A percentile compares a stretch with the other conserved stretches of the same genome.
phyloP scores from a whole-genome alignment of 2,329 filamentous ascomycete species.

The Monascus ruber region DNA sequence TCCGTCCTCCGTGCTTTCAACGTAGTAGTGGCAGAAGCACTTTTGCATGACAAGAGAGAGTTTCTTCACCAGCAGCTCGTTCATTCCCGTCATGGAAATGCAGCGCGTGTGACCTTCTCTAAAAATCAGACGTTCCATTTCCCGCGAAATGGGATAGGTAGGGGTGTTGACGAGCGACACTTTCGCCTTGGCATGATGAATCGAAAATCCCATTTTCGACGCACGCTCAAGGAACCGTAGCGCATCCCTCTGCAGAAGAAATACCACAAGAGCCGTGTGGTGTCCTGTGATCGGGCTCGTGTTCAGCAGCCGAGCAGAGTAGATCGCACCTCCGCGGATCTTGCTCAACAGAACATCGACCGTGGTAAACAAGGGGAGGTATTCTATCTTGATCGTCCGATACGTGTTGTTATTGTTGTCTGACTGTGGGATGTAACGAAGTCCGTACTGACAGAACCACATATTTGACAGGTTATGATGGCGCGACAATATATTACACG shows the following conservation, averaged over 20 bases:
- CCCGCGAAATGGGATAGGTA: conserved; percentile 17
- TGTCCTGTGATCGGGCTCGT: conserved; percentile 17
- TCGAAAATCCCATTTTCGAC: conserved; percentile 7
- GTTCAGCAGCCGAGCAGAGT: conserved; percentile 17
- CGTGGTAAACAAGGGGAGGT: conserved; percentile 12
- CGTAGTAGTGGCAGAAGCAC: conserved; percentile 2
- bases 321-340: conserved; percentile 15
- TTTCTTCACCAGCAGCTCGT: conserved; percentile 3
- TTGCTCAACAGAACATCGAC: conserved; percentile 14
- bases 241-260: conserved; percentile 15
- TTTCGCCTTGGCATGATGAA: conserved; percentile 10
- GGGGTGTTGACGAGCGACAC: conserved; percentile 16
- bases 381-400: conserved; percentile 18
- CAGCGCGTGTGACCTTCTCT: conserved; percentile 15
- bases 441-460: conserved; percentile 18
- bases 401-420: conserved; percentile 12
- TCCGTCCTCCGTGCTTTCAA: conserved; percentile 10
- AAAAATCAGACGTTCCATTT: conserved; percentile 11
- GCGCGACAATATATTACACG: conserved; percentile 1
- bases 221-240: conserved; percentile 10
- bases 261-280: conserved; percentile 20
- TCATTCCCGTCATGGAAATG: conserved; percentile 9
- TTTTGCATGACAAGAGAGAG: conserved; percentile 4
- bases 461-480: conserved; percentile 4
- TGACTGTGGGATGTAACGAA: conserved; percentile 17